Percentiles rank a stretch among this genome's conserved stretches.
These are phyloP conservation scores for Penstemon newberryi DNA, from an alignment of 257 asterid genomes.

Conservation along the genomic window DNA sequence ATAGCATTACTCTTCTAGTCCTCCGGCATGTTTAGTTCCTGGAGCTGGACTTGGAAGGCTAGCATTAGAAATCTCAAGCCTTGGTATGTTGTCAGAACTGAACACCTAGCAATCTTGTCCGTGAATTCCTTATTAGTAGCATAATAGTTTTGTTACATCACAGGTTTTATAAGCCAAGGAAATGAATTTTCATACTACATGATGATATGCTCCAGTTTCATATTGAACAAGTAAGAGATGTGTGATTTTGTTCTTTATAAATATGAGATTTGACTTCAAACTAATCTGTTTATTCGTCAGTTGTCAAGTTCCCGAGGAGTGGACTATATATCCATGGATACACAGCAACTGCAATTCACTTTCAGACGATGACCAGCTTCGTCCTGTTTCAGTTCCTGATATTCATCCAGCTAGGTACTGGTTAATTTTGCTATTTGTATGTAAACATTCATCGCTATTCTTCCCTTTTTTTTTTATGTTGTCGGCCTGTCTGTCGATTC, in stretches of 20 bases:
- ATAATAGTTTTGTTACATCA: constrained; percentile 25
- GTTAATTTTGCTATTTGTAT: constrained; percentile 19
- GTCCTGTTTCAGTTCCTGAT: constrained; percentile 84
- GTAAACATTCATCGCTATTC: background rate
- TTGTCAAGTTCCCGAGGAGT: constrained; percentile 67
- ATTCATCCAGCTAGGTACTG: constrained; percentile 92
- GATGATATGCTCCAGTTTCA: constrained; percentile 99
- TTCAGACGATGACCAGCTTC: constrained; percentile 89
- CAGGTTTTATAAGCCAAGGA: constrained; percentile 97
- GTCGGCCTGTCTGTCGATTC: constrained; percentile 5
- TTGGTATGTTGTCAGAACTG: constrained; percentile 52
- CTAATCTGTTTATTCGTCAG: constrained; percentile 41
- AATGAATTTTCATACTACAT: constrained; percentile 97
- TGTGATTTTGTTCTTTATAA: constrained; percentile 22
- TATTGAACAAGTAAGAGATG: constrained; percentile 75
- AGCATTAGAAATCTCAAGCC: constrained; percentile 90
- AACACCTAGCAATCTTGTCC: constrained; percentile 10
- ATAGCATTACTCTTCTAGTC: constrained; percentile 45
- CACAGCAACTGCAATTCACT: constrained; percentile 92
- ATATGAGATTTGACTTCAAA: constrained; percentile 24
- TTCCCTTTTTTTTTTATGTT: constrained; percentile 15
- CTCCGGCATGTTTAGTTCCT: constrained; percentile 92
- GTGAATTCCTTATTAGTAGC: constrained; percentile 15
- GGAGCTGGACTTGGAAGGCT: constrained; percentile 99
- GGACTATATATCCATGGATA: constrained; percentile 98